Percentiles rank a stretch among this genome's conserved stretches.
Evolutionary conservation across 495 filamentous ascomycete species (phyloP).

Genomic region (Trichoderma virens): DNA sequence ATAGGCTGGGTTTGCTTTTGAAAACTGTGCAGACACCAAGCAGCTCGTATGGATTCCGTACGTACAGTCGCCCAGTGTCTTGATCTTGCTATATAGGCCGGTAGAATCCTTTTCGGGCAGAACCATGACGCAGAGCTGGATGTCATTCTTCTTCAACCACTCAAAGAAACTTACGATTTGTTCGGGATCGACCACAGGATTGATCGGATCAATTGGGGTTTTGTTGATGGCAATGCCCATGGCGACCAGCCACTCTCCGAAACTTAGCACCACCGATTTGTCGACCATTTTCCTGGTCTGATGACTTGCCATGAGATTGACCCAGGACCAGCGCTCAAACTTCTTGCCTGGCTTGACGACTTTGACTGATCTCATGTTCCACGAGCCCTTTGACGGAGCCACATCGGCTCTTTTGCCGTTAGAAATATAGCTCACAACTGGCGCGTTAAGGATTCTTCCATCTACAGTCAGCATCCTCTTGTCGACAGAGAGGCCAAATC

Average conservation of each 20-base stretch:
- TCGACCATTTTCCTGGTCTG: background rate
- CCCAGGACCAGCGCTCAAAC: slow-evolving; percentile 30
- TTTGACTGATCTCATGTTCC: slow-evolving; percentile 30
- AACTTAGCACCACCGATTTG: background rate
- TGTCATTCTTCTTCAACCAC: slow-evolving; percentile 17
- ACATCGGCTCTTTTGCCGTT: slow-evolving; percentile 16
- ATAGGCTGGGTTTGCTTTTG: slow-evolving; percentile 40
- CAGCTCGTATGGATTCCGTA: slow-evolving; percentile 61
- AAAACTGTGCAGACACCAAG: slow-evolving; percentile 45
- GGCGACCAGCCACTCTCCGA: background rate
- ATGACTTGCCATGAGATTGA: slow-evolving; percentile 17
- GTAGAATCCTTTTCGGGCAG: slow-evolving; percentile 41
- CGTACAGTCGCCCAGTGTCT: slow-evolving; percentile 55
- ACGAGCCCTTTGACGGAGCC: slow-evolving; percentile 22
- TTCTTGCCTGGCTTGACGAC: slow-evolving; percentile 22
- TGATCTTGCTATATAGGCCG: slow-evolving; percentile 59
- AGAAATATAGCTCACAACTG: slow-evolving; percentile 43
- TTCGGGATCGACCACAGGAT: too few species aligned
- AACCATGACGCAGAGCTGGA: slow-evolving; percentile 55
- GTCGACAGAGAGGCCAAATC: slow-evolving; percentile 50
- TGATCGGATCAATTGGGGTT: background rate
- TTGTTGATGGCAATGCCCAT: slow-evolving; percentile 7
- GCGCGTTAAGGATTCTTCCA: slow-evolving; percentile 53
- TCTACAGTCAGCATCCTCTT: slow-evolving; percentile 54
- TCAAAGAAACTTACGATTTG: too few species aligned